Base-by-base conservation (phyloP, 1,284 basidiomycete species). In the Cystobasidium pallidum region DNA sequence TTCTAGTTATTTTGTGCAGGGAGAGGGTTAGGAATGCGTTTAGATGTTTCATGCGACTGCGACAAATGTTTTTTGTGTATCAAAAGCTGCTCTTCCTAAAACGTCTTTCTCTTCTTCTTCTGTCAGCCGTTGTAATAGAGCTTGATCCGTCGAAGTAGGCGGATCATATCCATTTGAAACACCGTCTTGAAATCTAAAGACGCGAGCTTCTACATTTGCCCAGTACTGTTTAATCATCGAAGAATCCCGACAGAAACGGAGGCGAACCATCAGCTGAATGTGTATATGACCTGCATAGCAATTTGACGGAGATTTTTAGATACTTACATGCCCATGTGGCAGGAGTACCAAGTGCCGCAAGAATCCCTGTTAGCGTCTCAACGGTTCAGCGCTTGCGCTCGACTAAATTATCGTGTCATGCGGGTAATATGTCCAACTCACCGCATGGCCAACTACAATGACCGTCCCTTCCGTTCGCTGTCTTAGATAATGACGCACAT, bases 391-490 rank as follows among this genome's bases (percentile, higher is more conserved):
- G n/a, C n/a, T n/a, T n/a, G n/a, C n/a, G n/a, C n/a, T n/a, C n/a
- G n/a, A n/a, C n/a, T n/a, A n/a, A n/a, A n/a, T n/a, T n/a, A n/a
- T n/a, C n/a, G n/a, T n/a, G 36, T 39, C 36, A 39, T 13, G 36
- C 36, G 36, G 13, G 13, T 39, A 39, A 7, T 6, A 13, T 7
- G 13, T 6, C 7, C 36, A 7, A 43, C 51, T 55, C 26, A 66
- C 64, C n/a, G 68, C 68, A 28, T 71, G 68, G 39, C 61, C 63
- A 15, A 71, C 68, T 15, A 64, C 68, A 15, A 64, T 24, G 6
- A 71, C 26, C 8, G 52, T 52, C 47, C 51, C 47, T 30, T 71
- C 68, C 21, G 63, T 52, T 51, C 68, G 68, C 13, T 30, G 26
- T 49, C 57, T 63, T 24, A 71, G 17, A n/a, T 51, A 55, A 19